Conservation (phyloP, 495 filamentous ascomycete species). For the Collariella sp. region DNA sequence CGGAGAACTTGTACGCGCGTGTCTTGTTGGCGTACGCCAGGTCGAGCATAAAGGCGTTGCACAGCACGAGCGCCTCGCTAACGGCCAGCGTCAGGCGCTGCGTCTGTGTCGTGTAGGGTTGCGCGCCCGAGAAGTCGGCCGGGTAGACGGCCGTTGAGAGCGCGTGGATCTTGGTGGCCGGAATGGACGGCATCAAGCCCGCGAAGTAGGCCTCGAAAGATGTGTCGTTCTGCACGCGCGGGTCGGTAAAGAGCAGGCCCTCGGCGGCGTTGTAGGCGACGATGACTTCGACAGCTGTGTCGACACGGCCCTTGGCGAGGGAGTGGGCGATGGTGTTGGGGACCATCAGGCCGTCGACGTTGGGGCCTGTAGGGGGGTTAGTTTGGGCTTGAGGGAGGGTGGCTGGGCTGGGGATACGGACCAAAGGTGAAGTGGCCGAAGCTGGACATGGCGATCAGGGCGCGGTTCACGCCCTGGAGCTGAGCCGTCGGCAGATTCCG, state of each 20-base stretch:
- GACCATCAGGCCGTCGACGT: constrained; percentile 11
- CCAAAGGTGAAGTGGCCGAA: constrained; percentile 7
- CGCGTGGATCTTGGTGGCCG: constrained; percentile 2
- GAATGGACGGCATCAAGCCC: constrained; percentile 5
- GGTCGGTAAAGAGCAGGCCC: constrained; percentile 14
- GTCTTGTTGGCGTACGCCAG: constrained; percentile 3
- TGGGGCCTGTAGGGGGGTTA: neutral
- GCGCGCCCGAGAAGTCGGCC: constrained; percentile 5
- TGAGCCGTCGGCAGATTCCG: neutral
- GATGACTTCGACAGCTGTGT: constrained; percentile 6
- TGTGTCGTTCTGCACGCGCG: constrained; percentile 4
- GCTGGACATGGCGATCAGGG: neutral
- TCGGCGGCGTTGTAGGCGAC: constrained; percentile 4
- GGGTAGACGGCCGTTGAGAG: constrained; percentile 12
- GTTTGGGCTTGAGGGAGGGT: neutral
- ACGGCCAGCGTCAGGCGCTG: constrained; percentile 4
- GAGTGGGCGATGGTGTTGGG: neutral
- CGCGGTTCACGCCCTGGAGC: neutral
- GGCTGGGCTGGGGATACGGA: neutral
- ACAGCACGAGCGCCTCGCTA: neutral
- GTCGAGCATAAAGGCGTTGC: constrained; percentile 3
- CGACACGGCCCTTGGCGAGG: constrained; percentile 3
- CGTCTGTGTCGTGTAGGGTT: constrained; percentile 7
- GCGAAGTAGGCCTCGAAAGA: constrained; percentile 10
- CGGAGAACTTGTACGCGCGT: constrained; percentile 2